phyloP scores from a whole-genome alignment of 73 alveolate genomes.

The Uronychia setigera region DNA sequence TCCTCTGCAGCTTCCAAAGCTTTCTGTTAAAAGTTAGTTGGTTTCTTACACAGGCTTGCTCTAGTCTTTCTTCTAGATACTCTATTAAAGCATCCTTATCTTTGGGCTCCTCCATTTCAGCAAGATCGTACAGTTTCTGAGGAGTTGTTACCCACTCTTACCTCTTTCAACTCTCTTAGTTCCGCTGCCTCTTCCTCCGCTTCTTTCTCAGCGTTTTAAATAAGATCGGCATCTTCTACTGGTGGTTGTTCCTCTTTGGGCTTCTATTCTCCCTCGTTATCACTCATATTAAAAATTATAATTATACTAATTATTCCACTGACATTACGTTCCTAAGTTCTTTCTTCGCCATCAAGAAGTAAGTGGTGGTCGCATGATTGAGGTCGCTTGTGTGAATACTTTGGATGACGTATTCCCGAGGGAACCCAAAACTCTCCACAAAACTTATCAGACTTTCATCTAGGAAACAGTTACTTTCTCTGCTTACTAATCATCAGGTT shows the following conservation, averaged over 20 bases:
- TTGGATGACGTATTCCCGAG: slow-evolving; percentile 45
- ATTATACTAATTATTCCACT: not conserved
- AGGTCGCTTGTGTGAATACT: slow-evolving; percentile 68
- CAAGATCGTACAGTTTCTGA: not conserved
- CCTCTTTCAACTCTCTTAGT: not conserved
- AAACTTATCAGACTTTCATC: slow-evolving; percentile 15
- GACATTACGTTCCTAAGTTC: not conserved
- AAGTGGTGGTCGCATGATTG: slow-evolving; percentile 84
- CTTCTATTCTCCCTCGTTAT: not conserved
- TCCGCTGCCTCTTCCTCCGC: slow-evolving; percentile 4
- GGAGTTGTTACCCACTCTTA: not conserved
- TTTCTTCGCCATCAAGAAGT: slow-evolving; percentile 52
- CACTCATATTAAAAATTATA: not conserved
- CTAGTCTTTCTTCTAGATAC: not conserved
- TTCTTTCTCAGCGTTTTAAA: not conserved
- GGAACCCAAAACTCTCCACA: slow-evolving; percentile 33
- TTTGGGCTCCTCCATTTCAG: not conserved
- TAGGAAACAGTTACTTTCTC: not conserved
- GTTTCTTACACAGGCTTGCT: not conserved
- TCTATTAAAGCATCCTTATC: not conserved
- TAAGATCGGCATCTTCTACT: not conserved
- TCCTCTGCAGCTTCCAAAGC: not conserved
- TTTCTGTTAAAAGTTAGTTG: not conserved
- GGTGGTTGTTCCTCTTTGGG: not conserved
- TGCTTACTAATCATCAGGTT: not conserved